phyloP scores from a whole-genome alignment of 768 basidiomycete species.

The Trametes cingulata region DNA sequence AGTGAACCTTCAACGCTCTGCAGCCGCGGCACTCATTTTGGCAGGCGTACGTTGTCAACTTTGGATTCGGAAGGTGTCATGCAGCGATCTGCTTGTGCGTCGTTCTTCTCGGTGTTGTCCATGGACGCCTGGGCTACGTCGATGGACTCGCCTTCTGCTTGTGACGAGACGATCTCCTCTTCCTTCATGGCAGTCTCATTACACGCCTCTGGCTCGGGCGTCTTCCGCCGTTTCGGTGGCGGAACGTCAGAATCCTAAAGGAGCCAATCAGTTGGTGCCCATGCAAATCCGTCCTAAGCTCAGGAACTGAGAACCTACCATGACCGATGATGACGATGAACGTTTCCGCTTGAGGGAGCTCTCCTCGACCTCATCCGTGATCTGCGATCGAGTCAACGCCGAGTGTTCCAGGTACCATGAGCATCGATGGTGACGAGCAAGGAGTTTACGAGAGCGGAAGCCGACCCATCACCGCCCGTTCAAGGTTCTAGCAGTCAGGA shows the following conservation, averaged over 20 bases:
- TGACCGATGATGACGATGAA: not conserved
- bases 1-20: too few species aligned
- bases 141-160: not conserved
- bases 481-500: too few species aligned
- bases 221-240: constrained; percentile 25
- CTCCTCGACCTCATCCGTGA: constrained; percentile 22
- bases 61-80: not conserved
- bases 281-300: not conserved
- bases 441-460: too few species aligned
- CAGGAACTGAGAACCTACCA: not conserved
- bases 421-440: too few species aligned
- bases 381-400: constrained; percentile 16
- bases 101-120: not conserved
- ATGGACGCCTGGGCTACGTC: not conserved
- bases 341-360: constrained; percentile 29
- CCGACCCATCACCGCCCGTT: not conserved
- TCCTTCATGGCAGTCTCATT: not conserved
- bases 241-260: not conserved
- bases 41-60: constrained; percentile 1
- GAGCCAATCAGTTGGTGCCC: not conserved
- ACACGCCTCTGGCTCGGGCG: constrained; percentile 10
- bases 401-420: too few species aligned
- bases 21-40: too few species aligned
- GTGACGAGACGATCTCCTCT: not conserved
- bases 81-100: not conserved